Base-by-base conservation (phyloP, 345 rosid genomes). In the Heritiera littoralis region DNA sequence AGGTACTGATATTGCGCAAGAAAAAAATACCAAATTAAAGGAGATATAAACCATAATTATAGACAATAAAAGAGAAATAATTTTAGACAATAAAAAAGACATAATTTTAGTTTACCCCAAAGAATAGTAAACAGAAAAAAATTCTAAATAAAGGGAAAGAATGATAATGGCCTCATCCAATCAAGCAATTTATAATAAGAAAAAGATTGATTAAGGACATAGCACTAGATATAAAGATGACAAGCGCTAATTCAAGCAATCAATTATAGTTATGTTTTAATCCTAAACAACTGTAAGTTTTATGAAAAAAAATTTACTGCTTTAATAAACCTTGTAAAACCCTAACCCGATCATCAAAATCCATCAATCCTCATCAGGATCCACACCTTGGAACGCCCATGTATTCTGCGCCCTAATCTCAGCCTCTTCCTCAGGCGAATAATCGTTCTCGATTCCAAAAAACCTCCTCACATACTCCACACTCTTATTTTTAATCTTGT, bases 361-460 rank as follows among this genome's bases (percentile, higher is more conserved):
- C 77, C 23, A 38, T 66, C 70, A 69, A 74, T 81, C 74, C 9
- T 58, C 45, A 28, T 83, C 80, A 55, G 80, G 40, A 41, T 78
- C 86, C 4, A 85, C 71, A 5, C 67, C 81, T 43, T 85, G 81
- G 35, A 69, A 84, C 15, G 87, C 88, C 88, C 89, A 85, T 1
- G 59, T 63, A 67, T 82, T 2, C 41, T 86, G 81, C 10, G 43
- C 11, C 23, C 78, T 78, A 17, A 81, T 23, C 45, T 1, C 38
- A 1, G 66, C 84, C 79, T 86, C 89, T 72, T 88, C 91, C 74
- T 80, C 86, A 4, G 79, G 77, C 3, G 88, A 82, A n/a, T 59
- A 85, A 66, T 85, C 89, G 15, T 46, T 77, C 51, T 85, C 88
- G 18, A 87, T 65, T 28, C 84, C 88, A 6, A 87, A 85, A n/a